phyloP scores from a whole-genome alignment of 148 eudicot species.

The Rhododendron simsii region DNA sequence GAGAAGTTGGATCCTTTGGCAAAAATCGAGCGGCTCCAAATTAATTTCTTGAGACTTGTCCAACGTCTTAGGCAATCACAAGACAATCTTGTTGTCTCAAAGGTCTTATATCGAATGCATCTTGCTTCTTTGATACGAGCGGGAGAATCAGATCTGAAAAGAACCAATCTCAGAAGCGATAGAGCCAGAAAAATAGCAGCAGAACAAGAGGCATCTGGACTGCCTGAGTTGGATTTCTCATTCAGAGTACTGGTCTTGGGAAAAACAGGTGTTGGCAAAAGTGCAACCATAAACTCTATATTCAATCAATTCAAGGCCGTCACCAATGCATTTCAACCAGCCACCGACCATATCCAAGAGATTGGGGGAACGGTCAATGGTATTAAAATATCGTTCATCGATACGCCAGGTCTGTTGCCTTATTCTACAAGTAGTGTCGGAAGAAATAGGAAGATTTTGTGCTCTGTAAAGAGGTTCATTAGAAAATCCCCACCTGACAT shows the following conservation, averaged over 20 bases:
- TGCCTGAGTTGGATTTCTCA: slow-evolving; percentile 62
- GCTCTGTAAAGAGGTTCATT: slow-evolving; percentile 56
- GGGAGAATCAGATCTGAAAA: slow-evolving; percentile 76
- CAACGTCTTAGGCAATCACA: slow-evolving; percentile 57
- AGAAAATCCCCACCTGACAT: slow-evolving; percentile 78
- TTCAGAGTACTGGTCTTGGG: slow-evolving; percentile 72
- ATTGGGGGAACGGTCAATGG: slow-evolving; percentile 68
- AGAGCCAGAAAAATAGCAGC: slow-evolving; percentile 62
- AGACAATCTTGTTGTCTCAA: slow-evolving; percentile 72
- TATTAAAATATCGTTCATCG: slow-evolving; percentile 67
- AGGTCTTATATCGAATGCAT: slow-evolving; percentile 85
- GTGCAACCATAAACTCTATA: slow-evolving; percentile 93
- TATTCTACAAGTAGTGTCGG: slow-evolving; percentile 40
- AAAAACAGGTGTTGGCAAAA: slow-evolving; percentile 92
- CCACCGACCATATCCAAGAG: slow-evolving; percentile 69
- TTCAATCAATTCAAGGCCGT: slow-evolving; percentile 58
- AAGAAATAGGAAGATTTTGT: slow-evolving; percentile 70
- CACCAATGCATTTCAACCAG: slow-evolving; percentile 81
- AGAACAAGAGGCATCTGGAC: slow-evolving; percentile 58
- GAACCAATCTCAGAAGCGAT: slow-evolving; percentile 58
- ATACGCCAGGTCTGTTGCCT: slow-evolving; percentile 93
- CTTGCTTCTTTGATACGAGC: slow-evolving; percentile 80
- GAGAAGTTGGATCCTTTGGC: slow-evolving; percentile 54
- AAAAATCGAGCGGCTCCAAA: slow-evolving; percentile 65
- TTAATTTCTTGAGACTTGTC: slow-evolving; percentile 67